Percentiles rank a stretch among this genome's conserved stretches.
Evolutionary conservation across 139 green algal species (phyloP).

Genomic region (Volvox reticuliferus): DNA sequence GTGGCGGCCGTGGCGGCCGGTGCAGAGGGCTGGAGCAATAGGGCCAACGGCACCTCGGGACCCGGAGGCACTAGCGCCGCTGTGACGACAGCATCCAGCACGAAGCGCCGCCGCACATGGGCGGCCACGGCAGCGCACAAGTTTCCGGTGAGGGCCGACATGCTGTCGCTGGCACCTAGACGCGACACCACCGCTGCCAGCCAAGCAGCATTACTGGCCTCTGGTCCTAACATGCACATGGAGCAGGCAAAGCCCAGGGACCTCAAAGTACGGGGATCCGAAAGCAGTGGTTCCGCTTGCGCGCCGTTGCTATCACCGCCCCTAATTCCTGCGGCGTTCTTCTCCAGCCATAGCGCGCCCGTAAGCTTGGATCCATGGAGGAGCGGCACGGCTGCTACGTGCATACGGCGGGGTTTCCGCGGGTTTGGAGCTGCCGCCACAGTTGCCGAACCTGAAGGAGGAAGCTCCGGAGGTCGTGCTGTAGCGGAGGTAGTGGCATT

Average conservation of each 20-base stretch:
- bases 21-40: neutral
- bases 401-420: neutral
- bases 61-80: slow-evolving; percentile 17
- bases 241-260: slow-evolving; percentile 20
- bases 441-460: neutral
- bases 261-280: neutral
- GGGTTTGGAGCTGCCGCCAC: neutral
- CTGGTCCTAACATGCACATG: slow-evolving; percentile 3
- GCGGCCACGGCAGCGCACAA: neutral
- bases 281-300: neutral
- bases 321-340: neutral
- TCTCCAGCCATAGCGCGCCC: slow-evolving; percentile 20
- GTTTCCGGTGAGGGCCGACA: neutral
- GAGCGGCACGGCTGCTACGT: slow-evolving; percentile 13
- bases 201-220: neutral
- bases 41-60: neutral
- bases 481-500: too few relatives aligned
- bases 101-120: slow-evolving; percentile 7
- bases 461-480: neutral
- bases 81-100: neutral
- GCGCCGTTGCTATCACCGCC: neutral
- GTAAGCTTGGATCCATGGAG: neutral
- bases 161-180: neutral
- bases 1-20: neutral
- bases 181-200: slow-evolving; percentile 2